Evolutionary conservation across 78 protist genomes (phyloP).

Genomic region (Dictyostelium firmibasis): DNA sequence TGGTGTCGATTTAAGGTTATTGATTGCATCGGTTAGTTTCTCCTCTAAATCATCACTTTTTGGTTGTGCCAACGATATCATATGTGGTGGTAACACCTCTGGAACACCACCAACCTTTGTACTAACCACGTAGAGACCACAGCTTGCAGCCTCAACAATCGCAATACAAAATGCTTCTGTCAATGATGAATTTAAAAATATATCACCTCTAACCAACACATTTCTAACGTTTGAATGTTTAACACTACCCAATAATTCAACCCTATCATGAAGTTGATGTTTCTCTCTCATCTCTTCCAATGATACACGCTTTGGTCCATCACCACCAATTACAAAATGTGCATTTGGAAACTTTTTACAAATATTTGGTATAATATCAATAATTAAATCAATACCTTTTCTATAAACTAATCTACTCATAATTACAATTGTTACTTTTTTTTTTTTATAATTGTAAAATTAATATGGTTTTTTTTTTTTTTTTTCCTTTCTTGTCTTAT

Average conservation of each 20-base stretch:
- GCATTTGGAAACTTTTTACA: constrained; percentile 83
- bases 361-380: constrained; percentile 85
- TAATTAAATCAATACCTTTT: constrained; percentile 93
- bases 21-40: constrained; percentile 13
- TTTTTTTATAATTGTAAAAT: background rate
- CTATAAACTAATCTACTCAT: constrained; percentile 95
- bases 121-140: constrained; percentile 91
- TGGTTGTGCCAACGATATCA: constrained; percentile 89
- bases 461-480: background rate
- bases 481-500: background rate
- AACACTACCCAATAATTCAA: constrained; percentile 93
- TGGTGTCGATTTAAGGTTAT: background rate
- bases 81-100: constrained; percentile 92
- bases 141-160: constrained; percentile 97
- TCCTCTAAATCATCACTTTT: constrained; percentile 47
- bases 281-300: constrained; percentile 95
- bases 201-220: constrained; percentile 93
- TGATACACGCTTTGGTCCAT: constrained; percentile 89
- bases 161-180: constrained; percentile 99
- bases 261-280: constrained; percentile 91
- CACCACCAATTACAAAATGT: constrained; percentile 94
- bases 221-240: constrained; percentile 90
- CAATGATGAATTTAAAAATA: constrained; percentile 96
- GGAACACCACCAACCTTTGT: constrained; percentile 98
- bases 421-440: constrained; percentile 88